Conservation (phyloP, 768 basidiomycete species). For the Mycena rosella region DNA sequence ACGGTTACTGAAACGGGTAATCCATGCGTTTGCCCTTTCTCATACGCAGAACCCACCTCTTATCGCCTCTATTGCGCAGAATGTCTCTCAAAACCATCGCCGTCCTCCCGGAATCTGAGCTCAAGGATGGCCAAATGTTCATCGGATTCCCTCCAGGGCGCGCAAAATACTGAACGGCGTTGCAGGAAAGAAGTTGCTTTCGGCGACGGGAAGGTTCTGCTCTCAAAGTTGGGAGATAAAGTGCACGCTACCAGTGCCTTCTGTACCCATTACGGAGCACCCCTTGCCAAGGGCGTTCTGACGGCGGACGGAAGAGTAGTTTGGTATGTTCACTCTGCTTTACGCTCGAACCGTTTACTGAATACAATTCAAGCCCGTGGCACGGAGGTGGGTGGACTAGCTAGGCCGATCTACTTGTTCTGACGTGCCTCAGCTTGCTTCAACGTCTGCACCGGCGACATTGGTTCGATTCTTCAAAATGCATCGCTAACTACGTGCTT, state of each 20-base stretch:
- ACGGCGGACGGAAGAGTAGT: constrained; percentile 83
- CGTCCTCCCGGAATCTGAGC: constrained; percentile 68
- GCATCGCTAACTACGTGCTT: constrained; percentile 19
- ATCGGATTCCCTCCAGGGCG: neutral
- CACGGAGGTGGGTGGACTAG: constrained; percentile 72
- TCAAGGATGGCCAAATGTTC: constrained; percentile 78
- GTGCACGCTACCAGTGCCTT: constrained; percentile 85
- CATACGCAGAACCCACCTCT: constrained; percentile 10
- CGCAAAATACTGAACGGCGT: neutral
- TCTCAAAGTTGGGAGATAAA: constrained; percentile 81
- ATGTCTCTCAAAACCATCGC: constrained; percentile 67
- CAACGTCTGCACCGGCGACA: constrained; percentile 87
- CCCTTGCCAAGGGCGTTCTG: constrained; percentile 85
- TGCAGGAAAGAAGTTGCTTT: constrained; percentile 87
- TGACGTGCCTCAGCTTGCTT: constrained; percentile 75
- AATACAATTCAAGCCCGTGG: constrained; percentile 71
- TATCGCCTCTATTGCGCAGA: constrained; percentile 23
- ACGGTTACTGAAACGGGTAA: too few species aligned
- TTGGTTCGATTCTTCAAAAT: constrained; percentile 60
- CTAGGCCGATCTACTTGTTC: neutral
- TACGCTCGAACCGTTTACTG: neutral
- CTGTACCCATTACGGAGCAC: constrained; percentile 92
- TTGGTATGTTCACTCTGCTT: constrained; percentile 62
- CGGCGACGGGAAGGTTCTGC: constrained; percentile 80
- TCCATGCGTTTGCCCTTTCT: constrained; percentile 16